These are phyloP conservation scores for Sugiyamaella grinbergsii DNA, from an alignment of 1,139 yeast species.

Conservation along the genomic window DNA sequence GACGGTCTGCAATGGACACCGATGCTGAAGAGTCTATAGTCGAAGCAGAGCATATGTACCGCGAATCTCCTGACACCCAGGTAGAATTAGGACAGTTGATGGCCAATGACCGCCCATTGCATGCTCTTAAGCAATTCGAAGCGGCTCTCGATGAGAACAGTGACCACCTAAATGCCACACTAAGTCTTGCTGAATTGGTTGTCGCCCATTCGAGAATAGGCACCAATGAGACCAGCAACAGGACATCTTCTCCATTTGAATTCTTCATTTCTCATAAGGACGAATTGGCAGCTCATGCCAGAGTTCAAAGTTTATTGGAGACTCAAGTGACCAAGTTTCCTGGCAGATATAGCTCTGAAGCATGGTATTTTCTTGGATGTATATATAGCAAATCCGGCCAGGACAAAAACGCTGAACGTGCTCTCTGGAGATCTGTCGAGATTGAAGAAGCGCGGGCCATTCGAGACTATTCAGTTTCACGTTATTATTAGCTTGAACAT, in stretches of 20 bases:
- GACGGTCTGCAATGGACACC: slow-evolving; percentile 53
- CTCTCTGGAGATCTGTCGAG: slow-evolving; percentile 68
- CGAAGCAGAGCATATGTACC: slow-evolving; percentile 63
- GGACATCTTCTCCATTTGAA: slow-evolving; percentile 8
- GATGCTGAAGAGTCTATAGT: slow-evolving; percentile 74
- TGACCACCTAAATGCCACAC: slow-evolving; percentile 57
- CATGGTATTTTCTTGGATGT: slow-evolving; percentile 71
- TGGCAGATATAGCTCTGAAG: slow-evolving; percentile 64
- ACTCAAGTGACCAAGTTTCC: slow-evolving; percentile 52
- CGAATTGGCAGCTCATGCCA: slow-evolving; percentile 62
- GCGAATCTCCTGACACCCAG: slow-evolving; percentile 56
- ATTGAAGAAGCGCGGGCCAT: slow-evolving; percentile 70
- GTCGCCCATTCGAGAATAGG: slow-evolving; percentile 43
- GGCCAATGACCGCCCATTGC: slow-evolving; percentile 39
- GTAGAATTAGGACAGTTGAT: slow-evolving; percentile 58
- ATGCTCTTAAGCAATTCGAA: slow-evolving; percentile 70
- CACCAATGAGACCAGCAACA: not conserved
- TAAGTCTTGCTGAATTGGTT: slow-evolving; percentile 66
- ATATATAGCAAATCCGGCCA: slow-evolving; percentile 67
- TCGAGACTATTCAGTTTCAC: slow-evolving; percentile 45
- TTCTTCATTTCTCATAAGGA: slow-evolving; percentile 54
- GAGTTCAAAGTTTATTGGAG: slow-evolving; percentile 66
- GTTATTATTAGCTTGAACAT: slow-evolving; percentile 12
- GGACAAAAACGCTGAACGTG: slow-evolving; percentile 51
- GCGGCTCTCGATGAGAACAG: slow-evolving; percentile 59